Percentiles rank a stretch among this genome's conserved stretches.
These are phyloP conservation scores for Fusarium lyarnte DNA, from an alignment of 2,329 filamentous ascomycete genomes.

Conservation along the genomic window DNA sequence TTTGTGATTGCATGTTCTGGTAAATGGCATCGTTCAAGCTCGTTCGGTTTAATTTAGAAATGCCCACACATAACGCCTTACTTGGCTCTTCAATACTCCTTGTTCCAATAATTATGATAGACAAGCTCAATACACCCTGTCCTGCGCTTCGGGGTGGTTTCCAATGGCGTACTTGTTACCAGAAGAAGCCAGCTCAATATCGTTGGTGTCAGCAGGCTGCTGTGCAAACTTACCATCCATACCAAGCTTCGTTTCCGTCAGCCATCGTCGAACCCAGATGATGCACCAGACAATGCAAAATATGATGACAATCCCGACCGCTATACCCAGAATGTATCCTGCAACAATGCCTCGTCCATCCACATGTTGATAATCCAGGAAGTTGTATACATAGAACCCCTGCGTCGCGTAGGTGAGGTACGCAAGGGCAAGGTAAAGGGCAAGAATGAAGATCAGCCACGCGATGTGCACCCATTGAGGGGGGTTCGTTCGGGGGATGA, in stretches of 20 bases:
- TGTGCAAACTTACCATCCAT: constrained; percentile 55
- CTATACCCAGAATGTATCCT: constrained; percentile 71
- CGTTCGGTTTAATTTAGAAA: background rate
- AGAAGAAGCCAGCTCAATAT: constrained; percentile 43
- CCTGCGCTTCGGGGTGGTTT: constrained; percentile 26
- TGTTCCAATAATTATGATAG: background rate
- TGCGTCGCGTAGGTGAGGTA: constrained; percentile 77
- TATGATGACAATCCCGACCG: constrained; percentile 61
- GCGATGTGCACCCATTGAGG: constrained; percentile 71
- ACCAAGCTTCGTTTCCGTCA: constrained; percentile 59
- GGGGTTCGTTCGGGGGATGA: constrained; percentile 71
- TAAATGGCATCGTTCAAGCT: constrained; percentile 19
- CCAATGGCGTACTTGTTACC: constrained; percentile 35
- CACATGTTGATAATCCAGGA: constrained; percentile 72
- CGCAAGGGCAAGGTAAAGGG: constrained; percentile 76
- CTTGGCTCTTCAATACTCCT: background rate
- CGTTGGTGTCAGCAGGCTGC: constrained; percentile 30
- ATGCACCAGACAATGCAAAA: constrained; percentile 62
- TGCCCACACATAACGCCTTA: background rate
- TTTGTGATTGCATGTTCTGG: background rate
- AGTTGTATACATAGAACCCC: constrained; percentile 80
- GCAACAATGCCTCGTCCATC: constrained; percentile 62
- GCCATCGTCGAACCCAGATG: constrained; percentile 60
- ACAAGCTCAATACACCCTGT: constrained; percentile 25
- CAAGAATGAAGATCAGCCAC: constrained; percentile 75